Conservation (phyloP, 257 asterid species). For the Solanum gracilifrons region DNA sequence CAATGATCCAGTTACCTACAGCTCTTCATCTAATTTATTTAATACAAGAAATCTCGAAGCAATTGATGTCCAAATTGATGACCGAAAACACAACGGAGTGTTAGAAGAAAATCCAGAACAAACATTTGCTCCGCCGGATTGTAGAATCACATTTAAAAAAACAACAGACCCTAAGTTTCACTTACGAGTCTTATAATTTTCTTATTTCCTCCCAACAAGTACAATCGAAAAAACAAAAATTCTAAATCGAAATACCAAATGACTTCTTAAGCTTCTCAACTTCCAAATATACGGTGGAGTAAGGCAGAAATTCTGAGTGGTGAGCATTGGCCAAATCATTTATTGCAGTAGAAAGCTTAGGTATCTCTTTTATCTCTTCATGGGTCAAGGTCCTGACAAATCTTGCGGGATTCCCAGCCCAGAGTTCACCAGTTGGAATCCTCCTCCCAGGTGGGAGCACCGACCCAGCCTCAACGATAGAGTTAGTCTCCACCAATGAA, state of each 20-base stretch:
- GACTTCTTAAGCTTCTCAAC: conserved; percentile 88
- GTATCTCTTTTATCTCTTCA: conserved; percentile 83
- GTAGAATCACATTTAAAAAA: not conserved
- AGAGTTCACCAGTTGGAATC: conserved; percentile 88
- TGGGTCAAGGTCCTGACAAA: conserved; percentile 73
- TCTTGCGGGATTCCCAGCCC: conserved; percentile 97
- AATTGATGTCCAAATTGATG: not conserved
- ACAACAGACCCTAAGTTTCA: not conserved
- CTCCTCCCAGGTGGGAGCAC: conserved; percentile 95
- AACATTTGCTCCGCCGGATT: not conserved
- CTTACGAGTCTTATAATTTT: not conserved
- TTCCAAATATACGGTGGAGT: conserved; percentile 83
- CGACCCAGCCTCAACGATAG: conserved; percentile 92
- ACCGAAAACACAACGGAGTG: not conserved
- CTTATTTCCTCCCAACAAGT: not conserved
- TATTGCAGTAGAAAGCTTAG: conserved; percentile 78
- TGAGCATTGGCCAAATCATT: conserved; percentile 70
- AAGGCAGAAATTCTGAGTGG: conserved; percentile 74
- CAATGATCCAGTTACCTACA: not conserved
- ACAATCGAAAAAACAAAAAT: not conserved
- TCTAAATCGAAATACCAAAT: conserved; percentile 64
- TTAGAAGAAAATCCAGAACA: not conserved
- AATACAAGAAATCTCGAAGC: not conserved
- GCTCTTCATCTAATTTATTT: not conserved
- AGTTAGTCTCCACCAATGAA: conserved; percentile 76